Base-by-base conservation (phyloP, 352 stramenopile species). In the Achlya hypogyna region DNA sequence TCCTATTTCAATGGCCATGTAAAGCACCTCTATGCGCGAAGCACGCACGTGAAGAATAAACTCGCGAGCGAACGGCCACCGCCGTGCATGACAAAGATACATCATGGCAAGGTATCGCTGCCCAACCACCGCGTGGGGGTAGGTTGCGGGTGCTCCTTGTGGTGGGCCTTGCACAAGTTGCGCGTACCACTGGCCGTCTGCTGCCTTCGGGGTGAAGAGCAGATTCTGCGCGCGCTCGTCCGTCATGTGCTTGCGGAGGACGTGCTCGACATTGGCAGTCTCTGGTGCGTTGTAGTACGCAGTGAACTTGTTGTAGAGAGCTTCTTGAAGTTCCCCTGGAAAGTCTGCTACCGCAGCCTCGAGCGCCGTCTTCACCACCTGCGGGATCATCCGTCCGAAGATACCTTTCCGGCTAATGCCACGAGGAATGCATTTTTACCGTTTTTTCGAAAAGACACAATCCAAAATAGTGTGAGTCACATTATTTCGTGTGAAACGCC, bases 61-160 rank as follows among this genome's bases (percentile, higher is more conserved):
- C 51, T 81, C 73, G 29, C 69, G 58, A 6, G 73, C 69, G 5
- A 81, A 56, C 3, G 67, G 47, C 75, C 73, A 81, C 35, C 75
- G 71, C 25, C 60, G 69, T n/a, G 67, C 73, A 42, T 81, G 75
- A 38, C 77, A 71, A 25, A 81, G 51, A 64, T 76, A 81, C 38
- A 78, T 77, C 35, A 79, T 69, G 51, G 73, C 73, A 34, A 75
- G 62, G 49, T 73, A 78, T n/a, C 73, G 75, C 67, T 76, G 74
- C 22, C 74, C 69, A 1, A 76, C 40, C 25, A 70, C 42, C 20
- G 40, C 22, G 65, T 66, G 72, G 5, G 63, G 51, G 18, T 65
- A 29, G 1, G 12, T 40, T 25, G 14, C 29, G 27, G 35, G 20
- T 22, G 35, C 52, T 25, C 54, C 32, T 18, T 67, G 20, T 5